Evolutionary conservation across 2,329 filamentous ascomycete genomes (phyloP).

Genomic region (Pseudocercospora ulei): DNA sequence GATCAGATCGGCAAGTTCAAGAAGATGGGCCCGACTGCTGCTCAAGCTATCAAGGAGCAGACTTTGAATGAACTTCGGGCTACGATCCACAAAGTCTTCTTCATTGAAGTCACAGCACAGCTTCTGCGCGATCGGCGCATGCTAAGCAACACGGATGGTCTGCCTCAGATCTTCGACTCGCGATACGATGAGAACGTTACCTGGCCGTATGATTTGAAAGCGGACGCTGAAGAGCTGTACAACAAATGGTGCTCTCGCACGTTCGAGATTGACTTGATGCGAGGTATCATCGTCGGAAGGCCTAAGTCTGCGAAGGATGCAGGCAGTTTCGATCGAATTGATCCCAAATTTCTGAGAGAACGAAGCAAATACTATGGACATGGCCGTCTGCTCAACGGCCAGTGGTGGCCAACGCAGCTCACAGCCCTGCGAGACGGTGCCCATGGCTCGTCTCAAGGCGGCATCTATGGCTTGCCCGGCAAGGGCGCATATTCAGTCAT

Average conservation of each 20-base stretch:
- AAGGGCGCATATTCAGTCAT: constrained; percentile 49
- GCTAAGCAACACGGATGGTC: constrained; percentile 34
- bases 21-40: neutral
- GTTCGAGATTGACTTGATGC: constrained; percentile 41
- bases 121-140: constrained; percentile 34
- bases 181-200: constrained; percentile 19
- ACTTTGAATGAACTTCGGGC: constrained; percentile 33
- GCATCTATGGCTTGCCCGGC: constrained; percentile 43
- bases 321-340: constrained; percentile 22
- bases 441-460: constrained; percentile 43
- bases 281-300: constrained; percentile 36
- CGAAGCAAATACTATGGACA: constrained; percentile 36
- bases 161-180: constrained; percentile 38
- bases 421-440: constrained; percentile 46
- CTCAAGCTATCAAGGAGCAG: neutral
- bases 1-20: constrained; percentile 11
- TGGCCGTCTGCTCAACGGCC: constrained; percentile 38
- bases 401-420: constrained; percentile 50
- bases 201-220: constrained; percentile 42
- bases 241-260: constrained; percentile 38
- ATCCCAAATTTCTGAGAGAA: constrained; percentile 21
- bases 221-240: constrained; percentile 43
- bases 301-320: constrained; percentile 11
- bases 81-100: constrained; percentile 36
- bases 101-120: constrained; percentile 31